phyloP scores from a whole-genome alignment of 2,329 filamentous ascomycete genomes.

The Tolypocladium guangdongense region DNA sequence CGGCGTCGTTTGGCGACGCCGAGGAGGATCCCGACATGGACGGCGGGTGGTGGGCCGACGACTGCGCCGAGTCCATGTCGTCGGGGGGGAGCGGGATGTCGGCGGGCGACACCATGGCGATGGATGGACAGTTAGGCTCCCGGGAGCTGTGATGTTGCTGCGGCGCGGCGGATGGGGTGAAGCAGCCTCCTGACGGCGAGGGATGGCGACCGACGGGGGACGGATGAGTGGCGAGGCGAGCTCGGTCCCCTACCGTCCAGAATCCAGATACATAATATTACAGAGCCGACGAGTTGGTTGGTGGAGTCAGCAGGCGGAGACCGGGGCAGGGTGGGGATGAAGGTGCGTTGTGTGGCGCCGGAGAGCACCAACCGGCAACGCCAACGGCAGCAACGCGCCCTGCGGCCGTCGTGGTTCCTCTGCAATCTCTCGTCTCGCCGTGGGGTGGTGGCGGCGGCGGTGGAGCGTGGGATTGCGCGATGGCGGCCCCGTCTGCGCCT shows the following conservation, averaged over 20 bases:
- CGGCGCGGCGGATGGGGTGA: too few species aligned
- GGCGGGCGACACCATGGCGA: slow-evolving; percentile 2
- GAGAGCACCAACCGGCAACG: too few species aligned
- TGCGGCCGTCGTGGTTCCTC: not conserved
- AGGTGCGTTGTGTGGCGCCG: slow-evolving; percentile 1
- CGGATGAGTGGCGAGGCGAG: not conserved
- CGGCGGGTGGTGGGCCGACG: not conserved
- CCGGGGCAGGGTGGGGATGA: not conserved
- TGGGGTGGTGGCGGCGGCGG: too few species aligned
- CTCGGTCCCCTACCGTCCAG: not conserved
- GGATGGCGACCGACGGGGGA: not conserved
- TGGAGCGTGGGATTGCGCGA: too few species aligned
- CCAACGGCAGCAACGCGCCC: not conserved
- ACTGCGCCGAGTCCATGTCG: not conserved
- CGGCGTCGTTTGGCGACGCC: not conserved
- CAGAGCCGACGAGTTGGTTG: not conserved
- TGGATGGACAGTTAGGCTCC: too few species aligned
- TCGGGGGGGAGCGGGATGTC: slow-evolving; percentile 3
- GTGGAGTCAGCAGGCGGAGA: not conserved
- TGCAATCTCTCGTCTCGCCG: too few species aligned
- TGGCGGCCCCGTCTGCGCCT: too few species aligned
- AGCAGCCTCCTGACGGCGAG: not conserved
- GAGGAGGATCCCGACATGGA: not conserved
- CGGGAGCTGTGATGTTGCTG: not conserved
- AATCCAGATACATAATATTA: too few species aligned